Percentiles rank a stretch among this genome's conserved stretches.
phyloP scores from a whole-genome alignment of 352 stramenopile genomes.

The Globisporangium solare region DNA sequence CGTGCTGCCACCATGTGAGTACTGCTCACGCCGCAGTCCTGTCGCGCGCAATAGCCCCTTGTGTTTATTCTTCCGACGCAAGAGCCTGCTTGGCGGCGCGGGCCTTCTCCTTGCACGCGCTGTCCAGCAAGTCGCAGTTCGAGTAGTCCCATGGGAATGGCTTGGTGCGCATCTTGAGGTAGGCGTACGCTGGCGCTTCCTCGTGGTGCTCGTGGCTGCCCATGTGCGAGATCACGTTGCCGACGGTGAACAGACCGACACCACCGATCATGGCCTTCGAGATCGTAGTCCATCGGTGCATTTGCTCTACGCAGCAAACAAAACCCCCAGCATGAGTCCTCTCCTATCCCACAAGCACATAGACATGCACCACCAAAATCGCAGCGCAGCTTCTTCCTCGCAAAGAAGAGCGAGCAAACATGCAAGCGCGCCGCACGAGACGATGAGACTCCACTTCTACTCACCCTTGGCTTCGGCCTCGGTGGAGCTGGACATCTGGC shows the following conservation, averaged over 20 bases:
- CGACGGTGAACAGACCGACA: constrained; percentile 46
- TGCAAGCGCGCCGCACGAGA: neutral
- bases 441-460: constrained; percentile 6
- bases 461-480: constrained; percentile 80
- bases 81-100: constrained; percentile 65
- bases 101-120: constrained; percentile 61
- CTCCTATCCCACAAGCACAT: neutral
- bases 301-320: constrained; percentile 52
- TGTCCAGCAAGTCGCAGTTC: constrained; percentile 78
- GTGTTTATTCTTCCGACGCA: constrained; percentile 23
- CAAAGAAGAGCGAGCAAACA: too few species aligned
- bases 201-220: constrained; percentile 54
- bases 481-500: constrained; percentile 76
- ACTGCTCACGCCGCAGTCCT: too few species aligned
- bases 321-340: constrained; percentile 1
- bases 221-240: constrained; percentile 47
- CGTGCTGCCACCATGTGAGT: neutral
- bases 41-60: too few species aligned
- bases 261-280: constrained; percentile 81
- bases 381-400: too few species aligned
- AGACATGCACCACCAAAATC: constrained; percentile 11
- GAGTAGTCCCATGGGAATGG: constrained; percentile 80
- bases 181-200: constrained; percentile 57
- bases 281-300: constrained; percentile 81
- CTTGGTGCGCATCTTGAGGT: constrained; percentile 88